Evolutionary conservation across 2,329 filamentous ascomycete species (phyloP).

Genomic region (Chaetomium sp.): DNA sequence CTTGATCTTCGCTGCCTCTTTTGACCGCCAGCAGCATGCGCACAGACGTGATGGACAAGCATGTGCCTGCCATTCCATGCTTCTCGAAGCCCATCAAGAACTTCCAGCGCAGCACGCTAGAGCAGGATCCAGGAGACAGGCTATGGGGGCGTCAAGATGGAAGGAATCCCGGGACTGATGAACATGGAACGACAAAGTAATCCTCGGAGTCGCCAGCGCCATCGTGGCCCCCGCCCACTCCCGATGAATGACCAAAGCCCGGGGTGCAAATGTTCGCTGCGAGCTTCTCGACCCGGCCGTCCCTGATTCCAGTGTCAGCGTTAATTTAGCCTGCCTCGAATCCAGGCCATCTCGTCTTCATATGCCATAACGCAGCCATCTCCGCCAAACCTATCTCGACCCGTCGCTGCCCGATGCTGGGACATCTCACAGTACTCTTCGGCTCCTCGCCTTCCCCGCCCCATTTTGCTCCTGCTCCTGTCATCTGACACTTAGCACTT

Average conservation of each 20-base stretch:
- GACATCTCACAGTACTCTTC: slow-evolving; percentile 3
- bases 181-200: no score
- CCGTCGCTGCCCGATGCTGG: slow-evolving; percentile 19
- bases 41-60: slow-evolving; percentile 9
- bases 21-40: slow-evolving; percentile 10
- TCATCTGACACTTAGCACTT: neutral
- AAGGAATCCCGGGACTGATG: neutral
- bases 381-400: slow-evolving; percentile 21
- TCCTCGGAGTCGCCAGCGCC: no score
- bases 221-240: no score
- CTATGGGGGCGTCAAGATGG: neutral
- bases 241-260: no score
- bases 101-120: slow-evolving; percentile 1
- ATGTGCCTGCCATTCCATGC: slow-evolving; percentile 1
- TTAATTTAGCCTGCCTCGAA: no score
- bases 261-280: no score
- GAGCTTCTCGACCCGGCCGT: slow-evolving; percentile 14
- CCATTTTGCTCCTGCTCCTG: no score
- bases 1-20: slow-evolving; percentile 1
- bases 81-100: slow-evolving; percentile 7
- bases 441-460: slow-evolving; percentile 8
- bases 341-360: slow-evolving; percentile 16
- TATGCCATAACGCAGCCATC: neutral
- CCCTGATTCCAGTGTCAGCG: slow-evolving; percentile 19
- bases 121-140: neutral